phyloP scores from a whole-genome alignment of 441 rosid species.

The Macaranga tanarius region DNA sequence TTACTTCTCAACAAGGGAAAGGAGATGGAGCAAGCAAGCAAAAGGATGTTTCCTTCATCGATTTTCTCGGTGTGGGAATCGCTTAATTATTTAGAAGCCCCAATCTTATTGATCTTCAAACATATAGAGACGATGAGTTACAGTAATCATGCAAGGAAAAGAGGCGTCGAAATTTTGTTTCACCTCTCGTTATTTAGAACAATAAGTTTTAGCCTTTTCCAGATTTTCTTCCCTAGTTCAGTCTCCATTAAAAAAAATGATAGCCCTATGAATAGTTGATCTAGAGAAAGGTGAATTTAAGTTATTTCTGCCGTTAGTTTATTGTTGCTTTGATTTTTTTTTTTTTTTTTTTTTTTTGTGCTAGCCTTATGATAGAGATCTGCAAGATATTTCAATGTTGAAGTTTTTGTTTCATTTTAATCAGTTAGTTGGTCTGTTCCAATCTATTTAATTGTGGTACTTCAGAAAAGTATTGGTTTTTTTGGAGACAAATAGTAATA shows the following conservation, averaged over 20 bases:
- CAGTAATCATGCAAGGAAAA: neutral
- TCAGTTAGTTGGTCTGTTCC: constrained; percentile 11
- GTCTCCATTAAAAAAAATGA: neutral
- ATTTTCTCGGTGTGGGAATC: constrained; percentile 59
- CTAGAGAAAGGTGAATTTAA: neutral
- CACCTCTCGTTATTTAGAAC: neutral
- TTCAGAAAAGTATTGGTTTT: neutral
- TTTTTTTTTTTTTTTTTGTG: neutral
- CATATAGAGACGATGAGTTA: neutral
- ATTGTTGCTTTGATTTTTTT: neutral
- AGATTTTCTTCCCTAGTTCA: neutral
- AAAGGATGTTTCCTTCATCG: constrained; percentile 38
- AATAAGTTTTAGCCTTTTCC: neutral
- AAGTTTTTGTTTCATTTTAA: neutral
- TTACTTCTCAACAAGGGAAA: constrained; percentile 21
- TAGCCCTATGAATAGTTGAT: neutral
- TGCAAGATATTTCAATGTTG: neutral
- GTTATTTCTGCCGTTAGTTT: neutral
- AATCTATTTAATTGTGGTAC: neutral
- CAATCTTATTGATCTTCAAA: neutral
- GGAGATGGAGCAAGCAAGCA: constrained; percentile 28
- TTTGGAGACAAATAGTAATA: no score
- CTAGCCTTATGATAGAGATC: neutral
- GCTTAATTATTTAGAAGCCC: constrained; percentile 25
- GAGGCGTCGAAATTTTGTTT: neutral